A percentile compares a stretch with the other conserved stretches of the same genome.
Evolutionary conservation across 192 early-diverging fungal species (phyloP).

Genomic region (Backusella sp.): DNA sequence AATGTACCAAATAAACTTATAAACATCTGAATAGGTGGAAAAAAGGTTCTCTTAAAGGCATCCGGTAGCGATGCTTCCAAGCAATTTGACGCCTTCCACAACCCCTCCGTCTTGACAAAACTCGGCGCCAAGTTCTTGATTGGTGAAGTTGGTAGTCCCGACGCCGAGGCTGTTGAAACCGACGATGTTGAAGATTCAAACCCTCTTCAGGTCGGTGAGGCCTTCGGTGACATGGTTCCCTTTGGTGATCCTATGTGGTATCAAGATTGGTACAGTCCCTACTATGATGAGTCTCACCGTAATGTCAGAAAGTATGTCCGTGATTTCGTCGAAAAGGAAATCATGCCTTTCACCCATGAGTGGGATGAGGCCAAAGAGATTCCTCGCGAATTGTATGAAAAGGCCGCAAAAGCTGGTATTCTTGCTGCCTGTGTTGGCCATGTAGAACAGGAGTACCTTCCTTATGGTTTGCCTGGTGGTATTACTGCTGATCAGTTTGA

Average conservation of each 20-base stretch:
- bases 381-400: constrained; percentile 67
- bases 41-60: constrained; percentile 77
- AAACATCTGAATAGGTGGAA: constrained; percentile 31
- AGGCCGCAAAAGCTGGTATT: constrained; percentile 72
- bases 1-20: neutral
- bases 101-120: constrained; percentile 61
- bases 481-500: constrained; percentile 57
- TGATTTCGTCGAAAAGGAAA: constrained; percentile 73
- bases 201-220: constrained; percentile 35
- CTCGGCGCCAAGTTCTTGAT: constrained; percentile 59
- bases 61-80: constrained; percentile 78
- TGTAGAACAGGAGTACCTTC: constrained; percentile 32
- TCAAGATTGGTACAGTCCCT: constrained; percentile 61
- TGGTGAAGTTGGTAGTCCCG: constrained; percentile 56
- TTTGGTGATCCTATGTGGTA: constrained; percentile 82
- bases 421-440: constrained; percentile 58
- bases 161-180: constrained; percentile 18
- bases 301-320: constrained; percentile 56
- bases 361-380: constrained; percentile 84
- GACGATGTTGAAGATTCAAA: constrained; percentile 39
- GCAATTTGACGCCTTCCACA: constrained; percentile 86
- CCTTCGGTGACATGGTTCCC: constrained; percentile 77
- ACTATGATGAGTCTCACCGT: constrained; percentile 76
- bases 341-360: constrained; percentile 70
- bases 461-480: constrained; percentile 42